Conservation (phyloP, 176 grass and related monocot genomes). For the Saccharum spontaneum region DNA sequence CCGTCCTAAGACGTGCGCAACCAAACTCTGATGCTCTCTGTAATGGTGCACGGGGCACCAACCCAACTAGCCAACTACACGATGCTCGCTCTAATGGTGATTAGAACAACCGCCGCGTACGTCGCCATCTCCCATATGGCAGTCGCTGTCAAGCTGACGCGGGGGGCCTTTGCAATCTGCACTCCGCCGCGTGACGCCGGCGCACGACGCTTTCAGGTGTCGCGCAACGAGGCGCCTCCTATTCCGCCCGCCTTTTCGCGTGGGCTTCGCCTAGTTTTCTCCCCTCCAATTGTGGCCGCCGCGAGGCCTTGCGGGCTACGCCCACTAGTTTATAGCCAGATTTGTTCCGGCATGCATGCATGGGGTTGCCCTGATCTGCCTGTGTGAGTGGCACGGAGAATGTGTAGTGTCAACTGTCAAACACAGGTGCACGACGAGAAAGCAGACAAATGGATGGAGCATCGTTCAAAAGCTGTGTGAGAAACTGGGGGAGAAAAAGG, state of each 20-base stretch:
- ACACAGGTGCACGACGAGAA: neutral
- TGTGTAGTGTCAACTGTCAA: neutral
- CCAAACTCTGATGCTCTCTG: neutral
- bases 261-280: neutral
- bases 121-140: neutral
- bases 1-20: neutral
- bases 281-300: neutral
- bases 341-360: neutral
- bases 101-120: neutral
- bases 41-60: neutral
- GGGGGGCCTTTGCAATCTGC: neutral
- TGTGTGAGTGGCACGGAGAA: too few species aligned
- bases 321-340: slow-evolving; percentile 16
- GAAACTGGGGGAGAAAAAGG: neutral
- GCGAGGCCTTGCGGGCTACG: slow-evolving; percentile 15
- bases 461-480: slow-evolving; percentile 23
- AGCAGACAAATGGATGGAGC: neutral
- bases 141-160: slow-evolving; percentile 17
- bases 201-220: slow-evolving; percentile 52
- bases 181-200: slow-evolving; percentile 44
- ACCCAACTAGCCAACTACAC: neutral
- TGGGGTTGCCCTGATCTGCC: neutral
- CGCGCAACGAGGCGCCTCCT: slow-evolving; percentile 51
- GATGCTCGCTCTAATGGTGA: neutral
- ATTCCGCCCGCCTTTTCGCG: neutral